These are phyloP conservation scores for Cystobasidiaceae sp. DNA, from an alignment of 1,284 basidiomycete species.

Conservation along the genomic window DNA sequence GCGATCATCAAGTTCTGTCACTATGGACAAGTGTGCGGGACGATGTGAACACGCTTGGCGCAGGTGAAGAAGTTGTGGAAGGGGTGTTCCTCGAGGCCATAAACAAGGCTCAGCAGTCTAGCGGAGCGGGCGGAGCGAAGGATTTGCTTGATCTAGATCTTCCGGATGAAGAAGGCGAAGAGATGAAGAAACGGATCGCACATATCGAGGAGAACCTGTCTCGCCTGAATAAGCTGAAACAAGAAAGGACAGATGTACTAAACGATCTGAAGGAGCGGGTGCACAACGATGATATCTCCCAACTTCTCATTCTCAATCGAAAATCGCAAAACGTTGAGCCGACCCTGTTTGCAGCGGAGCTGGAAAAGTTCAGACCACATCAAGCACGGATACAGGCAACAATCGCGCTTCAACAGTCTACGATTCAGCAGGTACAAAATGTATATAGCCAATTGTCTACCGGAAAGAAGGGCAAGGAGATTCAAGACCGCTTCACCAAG, in stretches of 20 bases:
- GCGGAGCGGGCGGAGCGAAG: not conserved
- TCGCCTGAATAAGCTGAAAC: constrained; percentile 70
- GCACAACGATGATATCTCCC: constrained; percentile 93
- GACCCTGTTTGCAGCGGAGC: constrained; percentile 80
- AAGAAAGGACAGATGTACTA: constrained; percentile 77
- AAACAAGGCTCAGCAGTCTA: constrained; percentile 9
- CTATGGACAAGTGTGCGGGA: constrained; percentile 69
- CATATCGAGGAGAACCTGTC: constrained; percentile 74
- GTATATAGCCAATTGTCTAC: constrained; percentile 69
- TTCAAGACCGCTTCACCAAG: constrained; percentile 71
- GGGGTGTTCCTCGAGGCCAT: constrained; percentile 59
- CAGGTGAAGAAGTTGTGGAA: constrained; percentile 59
- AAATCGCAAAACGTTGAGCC: constrained; percentile 78
- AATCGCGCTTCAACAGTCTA: constrained; percentile 66
- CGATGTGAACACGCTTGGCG: constrained; percentile 65
- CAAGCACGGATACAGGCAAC: constrained; percentile 74
- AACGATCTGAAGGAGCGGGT: constrained; percentile 93
- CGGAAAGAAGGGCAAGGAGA: constrained; percentile 62
- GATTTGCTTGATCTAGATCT: constrained; percentile 59
- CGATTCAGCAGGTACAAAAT: constrained; percentile 63
- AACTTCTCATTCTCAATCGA: constrained; percentile 83
- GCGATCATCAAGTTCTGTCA: constrained; percentile 67
- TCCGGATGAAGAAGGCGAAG: constrained; percentile 56
- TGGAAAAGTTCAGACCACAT: constrained; percentile 91
- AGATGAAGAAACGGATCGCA: constrained; percentile 63